A percentile compares a stretch with the other conserved stretches of the same genome.
These are phyloP conservation scores for Ogataea kodamae DNA, from an alignment of 805 yeast species.

Conservation along the genomic window DNA sequence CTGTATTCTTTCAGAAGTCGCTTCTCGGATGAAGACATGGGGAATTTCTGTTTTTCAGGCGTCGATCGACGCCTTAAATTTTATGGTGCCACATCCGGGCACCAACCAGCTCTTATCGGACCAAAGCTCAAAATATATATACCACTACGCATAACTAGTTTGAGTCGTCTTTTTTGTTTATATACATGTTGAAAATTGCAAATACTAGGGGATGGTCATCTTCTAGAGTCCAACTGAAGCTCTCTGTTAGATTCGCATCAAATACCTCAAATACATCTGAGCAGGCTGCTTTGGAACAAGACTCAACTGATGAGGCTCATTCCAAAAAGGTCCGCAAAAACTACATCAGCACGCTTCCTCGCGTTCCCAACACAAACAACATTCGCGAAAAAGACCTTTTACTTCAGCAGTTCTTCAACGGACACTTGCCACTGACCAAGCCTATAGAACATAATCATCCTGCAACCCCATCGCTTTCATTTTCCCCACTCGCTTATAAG, in stretches of 20 bases:
- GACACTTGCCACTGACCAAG: conserved; percentile 28
- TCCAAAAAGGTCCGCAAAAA: conserved; percentile 20
- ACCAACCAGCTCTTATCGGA: conserved; percentile 12
- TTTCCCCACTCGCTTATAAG: conserved; percentile 21
- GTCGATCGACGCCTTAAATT: conserved; percentile 6
- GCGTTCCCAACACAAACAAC: conserved; percentile 32
- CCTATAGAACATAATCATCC: conserved; percentile 31
- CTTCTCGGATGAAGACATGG: conserved; percentile 28
- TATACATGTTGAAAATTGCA: conserved; percentile 5
- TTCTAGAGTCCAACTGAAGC: too few species aligned
- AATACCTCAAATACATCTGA: conserved; percentile 8
- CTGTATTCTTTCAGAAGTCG: conserved; percentile 38
- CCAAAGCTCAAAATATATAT: conserved; percentile 8
- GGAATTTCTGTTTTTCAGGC: conserved; percentile 2
- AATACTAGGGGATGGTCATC: not conserved
- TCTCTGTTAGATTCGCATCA: conserved; percentile 4
- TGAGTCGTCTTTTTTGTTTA: conserved; percentile 1
- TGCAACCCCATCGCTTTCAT: conserved; percentile 21
- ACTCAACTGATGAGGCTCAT: conserved; percentile 5
- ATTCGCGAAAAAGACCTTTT: conserved; percentile 28
- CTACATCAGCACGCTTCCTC: conserved; percentile 30
- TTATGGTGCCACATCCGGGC: conserved; percentile 1
- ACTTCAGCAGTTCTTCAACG: conserved; percentile 30
- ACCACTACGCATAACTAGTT: too few species aligned
- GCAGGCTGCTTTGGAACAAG: conserved; percentile 6